A percentile compares a stretch with the other conserved stretches of the same genome.
Conservation (phyloP, 345 rosid species). For the Populus tremula region DNA sequence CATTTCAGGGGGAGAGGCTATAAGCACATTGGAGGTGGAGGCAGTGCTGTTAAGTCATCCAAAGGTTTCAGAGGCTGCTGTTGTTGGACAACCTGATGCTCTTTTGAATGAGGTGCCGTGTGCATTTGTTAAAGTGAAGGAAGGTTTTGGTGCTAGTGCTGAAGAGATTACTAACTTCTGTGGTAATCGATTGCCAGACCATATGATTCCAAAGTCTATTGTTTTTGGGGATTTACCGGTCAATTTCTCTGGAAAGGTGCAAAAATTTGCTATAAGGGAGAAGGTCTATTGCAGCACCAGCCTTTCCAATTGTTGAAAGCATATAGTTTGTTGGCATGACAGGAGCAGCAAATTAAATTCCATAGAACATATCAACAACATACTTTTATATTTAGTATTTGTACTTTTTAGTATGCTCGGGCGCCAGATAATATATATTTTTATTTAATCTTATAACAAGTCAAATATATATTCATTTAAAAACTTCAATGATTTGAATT, state of each 20-base stretch:
- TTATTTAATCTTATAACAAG: too few species aligned
- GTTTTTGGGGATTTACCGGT: constrained; percentile 47
- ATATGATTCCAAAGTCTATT: constrained; percentile 39
- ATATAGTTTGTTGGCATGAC: too few species aligned
- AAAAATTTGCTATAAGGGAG: constrained; percentile 42
- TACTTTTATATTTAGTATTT: too few species aligned
- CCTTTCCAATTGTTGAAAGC: background rate
- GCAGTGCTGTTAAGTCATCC: constrained; percentile 38
- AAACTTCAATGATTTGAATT: too few species aligned
- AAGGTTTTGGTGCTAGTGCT: constrained; percentile 24
- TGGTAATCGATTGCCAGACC: constrained; percentile 16
- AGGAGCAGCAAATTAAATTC: too few species aligned
- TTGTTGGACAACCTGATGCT: constrained; percentile 38
- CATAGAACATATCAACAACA: too few species aligned
- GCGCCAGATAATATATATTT: too few species aligned
- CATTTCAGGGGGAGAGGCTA: constrained; percentile 15
- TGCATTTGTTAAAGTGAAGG: constrained; percentile 50
- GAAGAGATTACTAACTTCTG: constrained; percentile 42
- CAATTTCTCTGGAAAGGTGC: constrained; percentile 50
- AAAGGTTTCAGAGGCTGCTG: constrained; percentile 40
- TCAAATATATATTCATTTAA: too few species aligned
- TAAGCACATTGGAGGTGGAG: constrained; percentile 55
- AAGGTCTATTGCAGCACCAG: constrained; percentile 21
- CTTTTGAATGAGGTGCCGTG: constrained; percentile 30
- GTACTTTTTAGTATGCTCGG: too few species aligned